phyloP scores from a whole-genome alignment of 208 protist genomes.

The Endotrypanum monterogeii region DNA sequence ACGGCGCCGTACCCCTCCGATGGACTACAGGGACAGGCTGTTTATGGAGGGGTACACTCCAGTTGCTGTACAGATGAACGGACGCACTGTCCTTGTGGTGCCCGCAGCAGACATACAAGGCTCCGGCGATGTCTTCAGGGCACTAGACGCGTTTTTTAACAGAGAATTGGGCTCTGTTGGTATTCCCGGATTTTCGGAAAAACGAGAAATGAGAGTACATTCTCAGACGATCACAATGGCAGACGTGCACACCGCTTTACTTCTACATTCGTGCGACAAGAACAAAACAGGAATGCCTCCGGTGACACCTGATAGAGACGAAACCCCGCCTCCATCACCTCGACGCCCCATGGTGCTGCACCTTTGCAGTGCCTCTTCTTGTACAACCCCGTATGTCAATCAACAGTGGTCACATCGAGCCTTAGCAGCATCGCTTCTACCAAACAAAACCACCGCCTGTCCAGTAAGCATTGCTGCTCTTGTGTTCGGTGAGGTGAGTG shows the following conservation, averaged over 20 bases:
- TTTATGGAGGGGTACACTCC: conserved; percentile 9
- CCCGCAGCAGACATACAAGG: neutral
- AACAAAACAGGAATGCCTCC: neutral
- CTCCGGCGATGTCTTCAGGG: neutral
- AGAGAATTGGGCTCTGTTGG: neutral
- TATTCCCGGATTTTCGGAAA: neutral
- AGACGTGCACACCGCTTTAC: conserved; percentile 13
- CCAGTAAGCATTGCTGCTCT: conserved; percentile 19
- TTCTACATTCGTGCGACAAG: neutral
- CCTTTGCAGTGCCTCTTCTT: conserved; percentile 22
- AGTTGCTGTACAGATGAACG: conserved; percentile 5
- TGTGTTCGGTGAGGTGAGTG: conserved; percentile 8
- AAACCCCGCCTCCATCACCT: neutral
- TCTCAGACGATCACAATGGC: conserved; percentile 6
- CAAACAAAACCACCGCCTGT: neutral
- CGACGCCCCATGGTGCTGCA: conserved; percentile 18
- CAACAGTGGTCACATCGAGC: conserved; percentile 31
- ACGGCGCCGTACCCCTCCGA: conserved; percentile 9
- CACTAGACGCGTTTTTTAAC: conserved; percentile 12
- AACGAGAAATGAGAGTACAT: neutral
- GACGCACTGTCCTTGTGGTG: conserved; percentile 10
- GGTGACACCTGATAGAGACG: neutral
- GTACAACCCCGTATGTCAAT: conserved; percentile 13
- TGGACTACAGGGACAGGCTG: neutral
- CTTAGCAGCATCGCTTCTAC: neutral